These are phyloP conservation scores for Rhododendron griersonianum DNA, from an alignment of 148 eudicot genomes.

Conservation along the genomic window DNA sequence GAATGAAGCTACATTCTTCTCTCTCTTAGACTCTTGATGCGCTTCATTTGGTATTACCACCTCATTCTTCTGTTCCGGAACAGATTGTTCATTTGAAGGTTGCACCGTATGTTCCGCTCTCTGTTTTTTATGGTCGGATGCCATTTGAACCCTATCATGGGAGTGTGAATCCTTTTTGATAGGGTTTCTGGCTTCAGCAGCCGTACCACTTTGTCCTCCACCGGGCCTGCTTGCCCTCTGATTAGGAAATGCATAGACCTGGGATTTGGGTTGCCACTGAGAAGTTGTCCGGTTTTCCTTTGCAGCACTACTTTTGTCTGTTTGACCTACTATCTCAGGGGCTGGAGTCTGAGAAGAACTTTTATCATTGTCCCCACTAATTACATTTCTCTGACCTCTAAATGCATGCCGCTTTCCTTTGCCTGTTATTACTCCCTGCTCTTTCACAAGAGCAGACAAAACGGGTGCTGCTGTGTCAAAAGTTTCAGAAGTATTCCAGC, in stretches of 20 bases:
- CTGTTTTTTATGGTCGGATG: constrained; percentile 17
- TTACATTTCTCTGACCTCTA: constrained; percentile 42
- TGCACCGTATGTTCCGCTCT: constrained; percentile 9
- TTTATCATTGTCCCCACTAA: constrained; percentile 24
- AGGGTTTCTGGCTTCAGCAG: constrained; percentile 23
- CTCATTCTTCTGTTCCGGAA: constrained; percentile 27
- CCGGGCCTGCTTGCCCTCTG: constrained; percentile 29
- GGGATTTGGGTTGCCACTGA: constrained; percentile 89
- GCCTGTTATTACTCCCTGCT: constrained; percentile 32
- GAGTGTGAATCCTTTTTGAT: constrained; percentile 25
- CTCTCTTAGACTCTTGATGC: constrained; percentile 35
- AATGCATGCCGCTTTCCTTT: constrained; percentile 48
- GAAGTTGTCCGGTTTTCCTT: constrained; percentile 45
- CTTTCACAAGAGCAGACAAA: constrained; percentile 27
- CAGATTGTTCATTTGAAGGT: constrained; percentile 23
- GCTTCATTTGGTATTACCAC: constrained; percentile 19
- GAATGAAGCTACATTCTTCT: constrained; percentile 34
- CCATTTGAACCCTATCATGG: constrained; percentile 13
- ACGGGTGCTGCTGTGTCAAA: constrained; percentile 19
- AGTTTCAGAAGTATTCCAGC: constrained; percentile 37
- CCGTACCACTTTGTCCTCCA: constrained; percentile 33
- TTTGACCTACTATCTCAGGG: constrained; percentile 36
- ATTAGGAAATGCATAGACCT: constrained; percentile 26
- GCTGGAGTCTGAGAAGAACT: constrained; percentile 19
- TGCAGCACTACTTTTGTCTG: constrained; percentile 35